These are phyloP conservation scores for Boletus rubroflammeus DNA, from an alignment of 768 basidiomycete species.

Conservation along the genomic window DNA sequence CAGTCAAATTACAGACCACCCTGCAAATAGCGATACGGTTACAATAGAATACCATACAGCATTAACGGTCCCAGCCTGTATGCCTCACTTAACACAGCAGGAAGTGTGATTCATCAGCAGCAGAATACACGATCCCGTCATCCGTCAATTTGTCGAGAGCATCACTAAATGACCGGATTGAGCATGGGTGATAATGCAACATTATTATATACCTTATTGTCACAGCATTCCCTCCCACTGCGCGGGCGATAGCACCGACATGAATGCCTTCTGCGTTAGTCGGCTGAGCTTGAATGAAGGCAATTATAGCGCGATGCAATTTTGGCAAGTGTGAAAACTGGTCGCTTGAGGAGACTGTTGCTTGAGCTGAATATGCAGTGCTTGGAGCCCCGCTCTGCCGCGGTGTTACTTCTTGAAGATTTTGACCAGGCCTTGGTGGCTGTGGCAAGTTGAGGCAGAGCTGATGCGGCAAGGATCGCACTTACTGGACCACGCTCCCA, in stretches of 20 bases:
- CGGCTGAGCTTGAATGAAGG: slow-evolving; percentile 53
- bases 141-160: slow-evolving; percentile 78
- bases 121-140: slow-evolving; percentile 75
- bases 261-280: slow-evolving; percentile 64
- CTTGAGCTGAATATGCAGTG: slow-evolving; percentile 44
- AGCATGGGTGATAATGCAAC: background rate
- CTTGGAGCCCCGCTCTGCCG: slow-evolving; percentile 14
- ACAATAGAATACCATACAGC: background rate
- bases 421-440: slow-evolving; percentile 35
- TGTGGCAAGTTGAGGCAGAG: slow-evolving; percentile 9
- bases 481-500: slow-evolving; percentile 66
- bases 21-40: background rate
- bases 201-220: slow-evolving; percentile 53
- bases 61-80: background rate
- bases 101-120: slow-evolving; percentile 80
- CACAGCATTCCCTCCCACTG: slow-evolving; percentile 53
- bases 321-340: slow-evolving; percentile 55
- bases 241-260: slow-evolving; percentile 66
- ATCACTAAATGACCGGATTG: slow-evolving; percentile 40
- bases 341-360: slow-evolving; percentile 33
- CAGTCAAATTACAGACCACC: background rate
- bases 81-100: slow-evolving; percentile 40
- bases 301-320: slow-evolving; percentile 61
- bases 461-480: background rate
- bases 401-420: slow-evolving; percentile 7